These are phyloP conservation scores for Aspergillus sp. DNA, from an alignment of 2,329 filamentous ascomycete genomes.

Conservation along the genomic window DNA sequence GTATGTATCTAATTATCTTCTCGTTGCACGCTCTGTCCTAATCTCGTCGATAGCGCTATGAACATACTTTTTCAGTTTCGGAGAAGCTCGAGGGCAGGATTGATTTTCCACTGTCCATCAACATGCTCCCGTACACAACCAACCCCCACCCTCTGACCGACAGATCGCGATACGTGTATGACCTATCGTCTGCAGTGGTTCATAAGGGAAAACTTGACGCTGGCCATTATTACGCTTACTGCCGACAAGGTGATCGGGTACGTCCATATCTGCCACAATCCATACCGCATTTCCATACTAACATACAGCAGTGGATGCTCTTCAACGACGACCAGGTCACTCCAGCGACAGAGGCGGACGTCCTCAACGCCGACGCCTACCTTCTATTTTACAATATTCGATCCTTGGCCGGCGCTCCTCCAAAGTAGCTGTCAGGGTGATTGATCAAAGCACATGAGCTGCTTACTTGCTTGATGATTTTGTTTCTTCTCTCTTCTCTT, in stretches of 20 bases:
- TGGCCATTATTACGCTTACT: constrained; percentile 90
- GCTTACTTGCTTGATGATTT: neutral
- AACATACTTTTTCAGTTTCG: constrained; percentile 71
- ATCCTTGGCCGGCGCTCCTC: constrained; percentile 22
- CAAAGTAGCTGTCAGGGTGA: constrained; percentile 3
- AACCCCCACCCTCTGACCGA: constrained; percentile 47
- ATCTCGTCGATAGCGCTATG: constrained; percentile 57
- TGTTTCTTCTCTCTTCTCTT: neutral
- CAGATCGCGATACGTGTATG: constrained; percentile 68
- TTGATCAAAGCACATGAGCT: neutral
- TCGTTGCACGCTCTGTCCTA: neutral
- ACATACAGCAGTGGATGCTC: constrained; percentile 72
- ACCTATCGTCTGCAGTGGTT: constrained; percentile 84
- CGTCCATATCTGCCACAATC: constrained; percentile 18
- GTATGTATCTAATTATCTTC: constrained; percentile 45
- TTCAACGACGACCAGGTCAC: constrained; percentile 96
- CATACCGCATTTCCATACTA: neutral
- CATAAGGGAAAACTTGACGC: constrained; percentile 92
- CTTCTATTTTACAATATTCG: constrained; percentile 73
- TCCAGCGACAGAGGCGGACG: constrained; percentile 77
- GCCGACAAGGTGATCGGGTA: constrained; percentile 72
- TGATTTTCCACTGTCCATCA: constrained; percentile 80
- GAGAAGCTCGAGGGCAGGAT: constrained; percentile 88
- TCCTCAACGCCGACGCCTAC: constrained; percentile 83
- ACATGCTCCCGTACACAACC: constrained; percentile 87